Evolutionary conservation across 2,329 filamentous ascomycete genomes (phyloP), one percentile per base, ranked within the genome.

Genomic region (Ilyonectria sp.): DNA sequence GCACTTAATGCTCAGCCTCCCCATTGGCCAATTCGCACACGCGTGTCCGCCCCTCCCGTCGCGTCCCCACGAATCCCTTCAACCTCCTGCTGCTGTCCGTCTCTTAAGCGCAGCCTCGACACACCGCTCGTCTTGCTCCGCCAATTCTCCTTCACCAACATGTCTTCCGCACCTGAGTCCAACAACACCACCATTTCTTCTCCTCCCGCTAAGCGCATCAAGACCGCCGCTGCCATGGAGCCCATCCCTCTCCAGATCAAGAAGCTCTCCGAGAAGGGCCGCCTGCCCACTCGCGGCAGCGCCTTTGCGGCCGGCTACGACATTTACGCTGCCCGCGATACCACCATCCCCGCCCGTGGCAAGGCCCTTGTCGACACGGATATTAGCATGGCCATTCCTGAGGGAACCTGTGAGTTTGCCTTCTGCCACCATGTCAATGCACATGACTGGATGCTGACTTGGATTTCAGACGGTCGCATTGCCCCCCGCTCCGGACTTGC

Each of bases 221-320:
- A 94, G 86, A 89, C 90, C 69, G 79, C 83, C 73, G 76, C 79
- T 60, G 76, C 79, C 65, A 80, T 83, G 74, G 79, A 82, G 63
- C 79, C 81, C 52, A 75, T 81, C 3, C 90, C 91, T 3, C 87
- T 97, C 58, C 89, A 94, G 69, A 91, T 99, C 82, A 95, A 98
- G 87, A 94, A 97, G 82, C 91, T 98, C 66, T 92, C 92, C 9
- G 85, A 90, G 43, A 90, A 92, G 70, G 96, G 92, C n/a, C 89
- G 88, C 53, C 87, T 95, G 26, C 96, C 96, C 11, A 98, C 94
- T 0, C 91, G 95, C 62, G 96, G 96, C 73, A 97, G 93, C 72
- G 92, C 91, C 59, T 95, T 93, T 78, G 94, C 96, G 1, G 96
- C 96, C 1, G 96, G 96, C 40, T 98, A 98, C 83, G 96, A 99